Base-by-base conservation (phyloP, 306 rosid species). In the Quercus robur region DNA sequence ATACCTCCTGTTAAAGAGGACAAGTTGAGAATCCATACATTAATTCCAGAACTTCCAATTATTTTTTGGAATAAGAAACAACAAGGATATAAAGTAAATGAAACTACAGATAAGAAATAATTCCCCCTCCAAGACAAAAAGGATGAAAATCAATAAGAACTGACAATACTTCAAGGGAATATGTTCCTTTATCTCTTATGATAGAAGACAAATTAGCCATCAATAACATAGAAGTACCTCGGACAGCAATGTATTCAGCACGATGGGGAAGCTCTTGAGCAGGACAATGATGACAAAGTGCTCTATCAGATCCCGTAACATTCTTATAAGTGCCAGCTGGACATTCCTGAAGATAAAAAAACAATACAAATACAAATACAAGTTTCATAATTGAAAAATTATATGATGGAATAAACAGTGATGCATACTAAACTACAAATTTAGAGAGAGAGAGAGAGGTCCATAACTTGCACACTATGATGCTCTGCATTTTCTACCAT, bases 301-400 rank as follows among this genome's bases (percentile, higher is more conserved):
- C 82, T 76, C 52, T 81, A 84, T 93, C 97, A 74, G 99, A 93
- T 83, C 99, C 99, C 76, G 86, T 83, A 67, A 83, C 89, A 87
- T 93, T 90, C 92, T 93, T 96, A 80, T 86, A 96, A 72, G 99
- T 96, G 75, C 99, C 99, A 63, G 84, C 86, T 8, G 99, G 98
- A 85, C 99, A 93, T 91, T 87, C 97, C 99, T 96, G 89, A 76
- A 82, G 75, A 70, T 54, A 78, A 75, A 76, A 35, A 76, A 63
- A 70, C 18, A 54, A 68, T 13, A 18, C 2, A 77, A 71, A 74
- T 38, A 6, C 44, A 35, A 35, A 59, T 26, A 74, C n/a, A 41
- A 76, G 73, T 62, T 19, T 69, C 73, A 20, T 30, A 62, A 84
- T 75, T 74, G 26, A 35, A 76, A 74, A 77, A 30, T 33, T 26